Evolutionary conservation across 2,329 filamentous ascomycete species (phyloP).

Genomic region (Monilinia laxa): DNA sequence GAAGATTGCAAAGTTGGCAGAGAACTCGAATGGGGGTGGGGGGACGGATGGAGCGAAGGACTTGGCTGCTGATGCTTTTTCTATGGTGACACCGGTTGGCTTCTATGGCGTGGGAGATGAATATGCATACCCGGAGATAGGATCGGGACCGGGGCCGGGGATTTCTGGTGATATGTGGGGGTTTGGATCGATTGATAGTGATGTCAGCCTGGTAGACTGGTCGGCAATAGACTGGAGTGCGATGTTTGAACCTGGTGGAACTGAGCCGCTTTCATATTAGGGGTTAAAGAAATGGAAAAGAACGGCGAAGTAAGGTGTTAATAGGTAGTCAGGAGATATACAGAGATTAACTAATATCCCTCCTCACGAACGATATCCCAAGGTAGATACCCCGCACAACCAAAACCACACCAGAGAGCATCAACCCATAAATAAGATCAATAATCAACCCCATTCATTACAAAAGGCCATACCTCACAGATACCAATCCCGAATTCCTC

Average conservation of each 20-base stretch:
- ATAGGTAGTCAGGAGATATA: neutral
- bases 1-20: slow-evolving; percentile 24
- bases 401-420: too few species aligned
- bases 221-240: slow-evolving; percentile 37
- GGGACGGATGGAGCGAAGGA: neutral
- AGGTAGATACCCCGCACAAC: too few species aligned
- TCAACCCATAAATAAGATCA: too few species aligned
- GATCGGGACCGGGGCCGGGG: slow-evolving; percentile 13
- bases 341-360: neutral
- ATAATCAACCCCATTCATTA: too few species aligned
- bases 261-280: neutral
- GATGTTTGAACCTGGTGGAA: neutral
- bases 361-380: neutral
- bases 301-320: neutral
- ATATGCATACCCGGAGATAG: slow-evolving; percentile 18
- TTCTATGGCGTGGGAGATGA: slow-evolving; percentile 26
- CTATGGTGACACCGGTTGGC: slow-evolving; percentile 26
- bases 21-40: neutral
- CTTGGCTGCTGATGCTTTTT: slow-evolving; percentile 22
- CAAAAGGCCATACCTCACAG: too few species aligned
- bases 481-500: too few species aligned
- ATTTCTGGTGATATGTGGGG: slow-evolving; percentile 25
- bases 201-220: slow-evolving; percentile 37
- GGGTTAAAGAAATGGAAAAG: neutral
- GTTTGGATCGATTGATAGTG: slow-evolving; percentile 30